Evolutionary conservation across 805 yeast genomes (phyloP), one percentile per base, ranked within the genome.

Genomic region (Candida nanaspora): DNA sequence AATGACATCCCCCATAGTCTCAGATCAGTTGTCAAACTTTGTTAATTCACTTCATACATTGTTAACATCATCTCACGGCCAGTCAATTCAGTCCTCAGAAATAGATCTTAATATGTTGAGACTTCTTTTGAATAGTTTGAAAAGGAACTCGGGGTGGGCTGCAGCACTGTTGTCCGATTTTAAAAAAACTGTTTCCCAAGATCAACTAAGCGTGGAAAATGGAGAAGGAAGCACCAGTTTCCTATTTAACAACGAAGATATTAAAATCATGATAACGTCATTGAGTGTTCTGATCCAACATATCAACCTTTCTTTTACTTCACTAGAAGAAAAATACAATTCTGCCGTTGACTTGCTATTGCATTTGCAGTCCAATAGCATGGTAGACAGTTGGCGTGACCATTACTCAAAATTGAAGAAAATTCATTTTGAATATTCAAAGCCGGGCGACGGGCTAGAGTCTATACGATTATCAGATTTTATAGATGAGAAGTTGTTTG

Each of bases 251-350:
- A 48, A 49, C 35, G 49, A 58, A 35, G 68, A 67, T 37, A 62
- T 74, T 36, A 69, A 69, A 46, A 56, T 61, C 15, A 70, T 76
- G n/a, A 62, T 76, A 51, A 66, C 68, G 32, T 65, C 77, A 5
- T 57, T 75, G 31, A 73, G 70, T 47, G 70, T 71, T 2, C 60
- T 76, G 10, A 69, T 73, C 40, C 80, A 73, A 48, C 74, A 76
- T 46, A 66, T 68, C 33, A 63, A 70, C n/a, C 65, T 70, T 41
- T 67, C 72, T 44, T 61, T 69, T 35, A 62, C 62, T 36, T 66
- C 65, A 1, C 60, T 70, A 3, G 77, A 61, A 27, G 57, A 52
- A 31, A 55, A 51, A 18, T 70, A 71, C 48, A 63, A 63, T 35
- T 66, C 51, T 16, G 61, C 66, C 16, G 57, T 56, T 20, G 62